These are phyloP conservation scores for Huntiella abstrusa DNA, from an alignment of 2,329 filamentous ascomycete species.

Conservation along the genomic window DNA sequence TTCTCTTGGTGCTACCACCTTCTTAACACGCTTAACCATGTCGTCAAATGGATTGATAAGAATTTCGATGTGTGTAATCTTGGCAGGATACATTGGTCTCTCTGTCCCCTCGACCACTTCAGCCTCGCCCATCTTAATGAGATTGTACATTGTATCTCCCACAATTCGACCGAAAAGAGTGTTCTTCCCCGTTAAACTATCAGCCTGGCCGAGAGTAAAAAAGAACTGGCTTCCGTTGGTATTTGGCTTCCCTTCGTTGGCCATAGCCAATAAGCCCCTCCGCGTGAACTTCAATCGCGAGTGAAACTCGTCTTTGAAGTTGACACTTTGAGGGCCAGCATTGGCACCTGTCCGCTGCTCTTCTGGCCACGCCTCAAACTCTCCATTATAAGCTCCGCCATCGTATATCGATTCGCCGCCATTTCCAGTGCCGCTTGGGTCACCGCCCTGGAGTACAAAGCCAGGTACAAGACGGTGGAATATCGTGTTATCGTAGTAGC, in stretches of 20 bases:
- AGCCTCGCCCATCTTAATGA: conserved; percentile 80
- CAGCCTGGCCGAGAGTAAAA: conserved; percentile 68
- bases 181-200: conserved; percentile 75
- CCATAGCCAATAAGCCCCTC: conserved; percentile 84
- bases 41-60: conserved; percentile 67
- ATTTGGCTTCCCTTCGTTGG: conserved; percentile 59
- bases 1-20: conserved; percentile 21
- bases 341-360: conserved; percentile 44
- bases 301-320: conserved; percentile 74
- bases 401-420: conserved; percentile 88
- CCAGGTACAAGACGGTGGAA: conserved; percentile 86
- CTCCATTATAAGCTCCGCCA: conserved; percentile 54
- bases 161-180: conserved; percentile 85
- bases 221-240: conserved; percentile 96
- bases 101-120: conserved; percentile 67
- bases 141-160: conserved; percentile 88
- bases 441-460: conserved; percentile 88
- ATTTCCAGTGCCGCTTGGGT: conserved; percentile 79
- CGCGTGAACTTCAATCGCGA: conserved; percentile 83
- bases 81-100: conserved; percentile 68
- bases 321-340: conserved; percentile 37
- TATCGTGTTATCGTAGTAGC: conserved; percentile 83
- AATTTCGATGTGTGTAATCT: conserved; percentile 55
- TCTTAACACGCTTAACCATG: conserved; percentile 48
- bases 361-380: conserved; percentile 55